A percentile compares a stretch with the other conserved stretches of the same genome.
phyloP scores from a whole-genome alignment of 1,139 yeast genomes.

The Pichia sp. region DNA sequence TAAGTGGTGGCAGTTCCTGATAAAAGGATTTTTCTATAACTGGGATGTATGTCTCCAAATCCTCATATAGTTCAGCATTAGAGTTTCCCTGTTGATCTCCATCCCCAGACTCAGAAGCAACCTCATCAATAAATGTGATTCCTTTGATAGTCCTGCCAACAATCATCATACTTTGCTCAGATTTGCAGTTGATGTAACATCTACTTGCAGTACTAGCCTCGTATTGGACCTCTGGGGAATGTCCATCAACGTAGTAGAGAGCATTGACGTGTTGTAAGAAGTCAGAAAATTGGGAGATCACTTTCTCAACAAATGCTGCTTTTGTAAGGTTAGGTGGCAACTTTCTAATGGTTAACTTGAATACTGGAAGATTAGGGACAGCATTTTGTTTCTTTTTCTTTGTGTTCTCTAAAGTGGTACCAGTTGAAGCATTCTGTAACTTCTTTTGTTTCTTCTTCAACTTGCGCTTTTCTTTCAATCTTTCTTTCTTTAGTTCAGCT shows the following conservation, averaged over 20 bases:
- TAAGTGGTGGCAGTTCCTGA: conserved; percentile 12
- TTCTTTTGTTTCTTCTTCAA: neutral
- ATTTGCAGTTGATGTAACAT: conserved; percentile 19
- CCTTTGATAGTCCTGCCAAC: conserved; percentile 13
- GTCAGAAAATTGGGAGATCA: conserved; percentile 4
- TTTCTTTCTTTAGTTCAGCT: too few species aligned
- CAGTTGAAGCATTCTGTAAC: too few species aligned
- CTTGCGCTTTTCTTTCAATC: neutral
- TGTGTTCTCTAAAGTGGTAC: too few species aligned
- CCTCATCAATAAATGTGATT: conserved; percentile 13
- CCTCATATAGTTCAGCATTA: neutral
- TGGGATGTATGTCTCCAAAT: conserved; percentile 11
- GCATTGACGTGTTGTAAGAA: conserved; percentile 13
- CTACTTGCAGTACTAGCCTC: conserved; percentile 20
- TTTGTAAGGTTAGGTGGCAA: conserved; percentile 32
- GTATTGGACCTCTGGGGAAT: conserved; percentile 22
- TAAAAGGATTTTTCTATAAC: conserved; percentile 16
- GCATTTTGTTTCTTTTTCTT: neutral
- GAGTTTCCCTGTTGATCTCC: conserved; percentile 1
- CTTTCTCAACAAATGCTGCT: conserved; percentile 23
- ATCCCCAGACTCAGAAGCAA: neutral
- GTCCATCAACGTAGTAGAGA: conserved; percentile 32
- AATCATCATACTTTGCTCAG: conserved; percentile 14
- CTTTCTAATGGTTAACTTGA: conserved; percentile 30
- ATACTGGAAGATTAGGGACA: too few species aligned